These are phyloP conservation scores for Pythium periplocum DNA, from an alignment of 352 stramenopile genomes.

Conservation along the genomic window DNA sequence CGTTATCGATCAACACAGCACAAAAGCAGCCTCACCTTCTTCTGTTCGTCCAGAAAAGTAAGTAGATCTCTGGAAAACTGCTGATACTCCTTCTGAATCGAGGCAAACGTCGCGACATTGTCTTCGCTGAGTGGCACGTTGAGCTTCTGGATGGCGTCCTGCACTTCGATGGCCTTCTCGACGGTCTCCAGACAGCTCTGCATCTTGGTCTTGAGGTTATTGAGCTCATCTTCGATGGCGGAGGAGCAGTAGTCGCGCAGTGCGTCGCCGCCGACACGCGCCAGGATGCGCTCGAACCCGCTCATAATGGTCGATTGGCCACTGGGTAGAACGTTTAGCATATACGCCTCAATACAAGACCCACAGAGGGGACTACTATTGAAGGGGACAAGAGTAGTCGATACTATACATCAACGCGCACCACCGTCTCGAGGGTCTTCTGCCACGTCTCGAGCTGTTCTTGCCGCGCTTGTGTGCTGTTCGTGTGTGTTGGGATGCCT, in stretches of 20 bases:
- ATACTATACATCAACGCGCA: conserved; percentile 3
- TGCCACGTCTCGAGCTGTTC: background rate
- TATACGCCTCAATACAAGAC: no score
- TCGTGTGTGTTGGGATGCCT: background rate
- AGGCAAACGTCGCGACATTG: conserved; percentile 42
- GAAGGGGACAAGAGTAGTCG: background rate
- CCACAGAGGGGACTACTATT: no score
- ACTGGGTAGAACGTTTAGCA: no score
- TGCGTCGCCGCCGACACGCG: conserved; percentile 57
- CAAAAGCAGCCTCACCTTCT: conserved; percentile 19
- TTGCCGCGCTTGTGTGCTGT: background rate
- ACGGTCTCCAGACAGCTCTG: conserved; percentile 43
- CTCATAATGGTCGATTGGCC: conserved; percentile 29
- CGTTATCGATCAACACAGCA: background rate
- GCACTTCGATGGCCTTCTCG: conserved; percentile 54
- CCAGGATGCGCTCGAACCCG: conserved; percentile 70
- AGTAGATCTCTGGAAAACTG: conserved; percentile 40
- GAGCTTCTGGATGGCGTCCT: conserved; percentile 54
- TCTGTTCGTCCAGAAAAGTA: conserved; percentile 53
- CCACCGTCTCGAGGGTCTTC: background rate
- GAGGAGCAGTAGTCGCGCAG: conserved; percentile 72
- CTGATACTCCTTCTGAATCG: conserved; percentile 52
- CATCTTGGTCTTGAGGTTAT: conserved; percentile 55
- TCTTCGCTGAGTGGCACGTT: conserved; percentile 51
- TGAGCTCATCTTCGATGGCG: conserved; percentile 70